Percentiles rank a stretch among this genome's conserved stretches.
Evolutionary conservation across 2,329 filamentous ascomycete species (phyloP).

Genomic region (Aureobasidium leucospermi): DNA sequence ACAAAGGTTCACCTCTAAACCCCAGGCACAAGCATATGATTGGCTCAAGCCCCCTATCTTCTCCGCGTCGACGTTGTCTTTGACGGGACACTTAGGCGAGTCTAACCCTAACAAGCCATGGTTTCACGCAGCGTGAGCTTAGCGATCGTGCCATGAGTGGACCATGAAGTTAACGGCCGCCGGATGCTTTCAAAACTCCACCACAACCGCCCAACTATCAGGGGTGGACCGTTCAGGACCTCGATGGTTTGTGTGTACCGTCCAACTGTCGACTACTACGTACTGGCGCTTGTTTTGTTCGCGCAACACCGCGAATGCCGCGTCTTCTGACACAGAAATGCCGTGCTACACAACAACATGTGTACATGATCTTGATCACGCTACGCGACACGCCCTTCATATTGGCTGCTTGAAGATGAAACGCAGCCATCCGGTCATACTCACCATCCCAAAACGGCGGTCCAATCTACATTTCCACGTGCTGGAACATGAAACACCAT

Average conservation of each 20-base stretch:
- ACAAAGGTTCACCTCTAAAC: not conserved
- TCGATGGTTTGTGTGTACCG: not conserved
- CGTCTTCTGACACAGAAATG: not conserved
- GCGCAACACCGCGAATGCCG: not conserved
- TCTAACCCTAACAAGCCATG: slow-evolving; percentile 10
- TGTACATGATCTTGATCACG: not conserved
- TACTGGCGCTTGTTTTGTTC: not conserved
- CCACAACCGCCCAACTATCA: slow-evolving; percentile 7
- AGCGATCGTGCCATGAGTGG: slow-evolving; percentile 8
- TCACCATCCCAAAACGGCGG: slow-evolving; percentile 2
- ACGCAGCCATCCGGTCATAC: not conserved
- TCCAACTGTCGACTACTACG: not conserved
- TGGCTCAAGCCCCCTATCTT: slow-evolving; percentile 4
- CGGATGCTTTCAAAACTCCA: slow-evolving; percentile 10
- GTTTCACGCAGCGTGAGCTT: slow-evolving; percentile 4
- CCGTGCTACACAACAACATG: not conserved
- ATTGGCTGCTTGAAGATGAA: slow-evolving; percentile 1
- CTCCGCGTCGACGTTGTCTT: slow-evolving; percentile 6
- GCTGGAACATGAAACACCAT: not conserved
- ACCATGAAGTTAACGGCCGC: not conserved
- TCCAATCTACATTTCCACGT: slow-evolving; percentile 4
- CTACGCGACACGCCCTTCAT: slow-evolving; percentile 2
- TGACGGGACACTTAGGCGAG: not conserved
- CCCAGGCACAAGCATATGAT: not conserved
- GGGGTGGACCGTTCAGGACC: not conserved